Evolutionary conservation across 257 asterid species (phyloP), one percentile per base, ranked within the genome.

Genomic region (Nicotiana paniculata): DNA sequence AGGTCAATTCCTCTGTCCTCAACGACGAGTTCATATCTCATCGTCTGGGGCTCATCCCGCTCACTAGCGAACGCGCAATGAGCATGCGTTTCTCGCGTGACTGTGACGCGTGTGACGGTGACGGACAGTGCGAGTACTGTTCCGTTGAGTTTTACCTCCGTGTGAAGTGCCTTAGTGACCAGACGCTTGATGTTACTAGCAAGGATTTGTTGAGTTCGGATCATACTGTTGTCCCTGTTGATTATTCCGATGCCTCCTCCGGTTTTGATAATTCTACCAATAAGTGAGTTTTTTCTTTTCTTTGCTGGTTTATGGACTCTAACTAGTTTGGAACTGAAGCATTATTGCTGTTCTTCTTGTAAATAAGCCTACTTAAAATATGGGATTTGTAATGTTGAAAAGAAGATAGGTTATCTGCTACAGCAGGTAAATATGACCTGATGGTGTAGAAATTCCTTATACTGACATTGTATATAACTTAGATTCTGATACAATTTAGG

Each of bases 61-160:
- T 96, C 54, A 90, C 85, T 48, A 94, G 98, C 77, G 97, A 92
- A 28, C 94, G 99, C 1, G 98, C 99, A 43, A 96, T 94, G 99
- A 86, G 95, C 57, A 96, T 94, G 99, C 90, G 98, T 54, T 96
- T 94, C 92, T 94, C 98, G 3, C 93, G 98, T 17, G 98, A 96
- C 88, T 96, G 99, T 82, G 97, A 96, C 85, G 97, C 99, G 61
- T 96, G 98, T 86, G 99, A 96, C 82, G 99, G 99, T 0, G 99
- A 94, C 79, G 98, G 98, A 66, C 97, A 94, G 87, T 96, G 99
- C 82, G 98, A 96, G 92, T 94, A 89, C 85, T 96, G 98, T 86
- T 92, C 98, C 13, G 98, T 96, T 67, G 99, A 96, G 93, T 96
- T 94, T 79, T 95, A 92, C 67, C 84, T 96, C 3, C 85, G 95